A percentile compares a stretch with the other conserved stretches of the same genome.
phyloP scores from a whole-genome alignment of 2,329 filamentous ascomycete species.

The Colletotrichum nymphaeae region DNA sequence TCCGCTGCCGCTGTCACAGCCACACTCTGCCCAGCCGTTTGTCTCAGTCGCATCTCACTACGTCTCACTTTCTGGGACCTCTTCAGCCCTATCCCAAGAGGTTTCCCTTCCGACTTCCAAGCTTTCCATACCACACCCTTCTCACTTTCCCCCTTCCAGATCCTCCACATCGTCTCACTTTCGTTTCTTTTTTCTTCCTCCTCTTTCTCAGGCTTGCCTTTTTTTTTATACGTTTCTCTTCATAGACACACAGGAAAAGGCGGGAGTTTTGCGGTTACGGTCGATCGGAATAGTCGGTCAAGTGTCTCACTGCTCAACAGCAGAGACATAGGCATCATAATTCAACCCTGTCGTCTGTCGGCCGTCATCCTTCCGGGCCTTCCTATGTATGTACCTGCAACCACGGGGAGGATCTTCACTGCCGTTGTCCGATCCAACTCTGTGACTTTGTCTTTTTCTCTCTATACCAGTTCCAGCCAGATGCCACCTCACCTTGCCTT shows the following conservation, averaged over 20 bases:
- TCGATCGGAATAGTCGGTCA: constrained; percentile 8
- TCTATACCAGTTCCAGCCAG: not conserved
- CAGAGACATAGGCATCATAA: no score
- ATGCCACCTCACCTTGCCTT: not conserved
- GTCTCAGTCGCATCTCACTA: not conserved
- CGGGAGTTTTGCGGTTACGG: not conserved
- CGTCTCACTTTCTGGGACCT: not conserved
- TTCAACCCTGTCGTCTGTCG: not conserved
- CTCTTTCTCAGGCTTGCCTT: not conserved
- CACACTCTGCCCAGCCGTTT: not conserved
- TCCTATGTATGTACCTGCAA: not conserved
- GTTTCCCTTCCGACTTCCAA: not conserved
- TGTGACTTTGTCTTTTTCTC: not conserved
- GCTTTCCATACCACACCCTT: not conserved
- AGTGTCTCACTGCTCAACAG: not conserved
- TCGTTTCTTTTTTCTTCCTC: not conserved
- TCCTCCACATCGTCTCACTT: not conserved
- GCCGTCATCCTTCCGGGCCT: not conserved
- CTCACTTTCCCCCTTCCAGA: not conserved
- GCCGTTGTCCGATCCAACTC: not conserved
- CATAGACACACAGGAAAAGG: not conserved
- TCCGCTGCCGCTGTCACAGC: not conserved
- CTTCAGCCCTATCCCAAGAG: not conserved
- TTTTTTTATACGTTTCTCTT: not conserved
- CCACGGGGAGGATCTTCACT: not conserved